These are phyloP conservation scores for Zalaria obscura DNA, from an alignment of 2,329 filamentous ascomycete species.

Conservation along the genomic window DNA sequence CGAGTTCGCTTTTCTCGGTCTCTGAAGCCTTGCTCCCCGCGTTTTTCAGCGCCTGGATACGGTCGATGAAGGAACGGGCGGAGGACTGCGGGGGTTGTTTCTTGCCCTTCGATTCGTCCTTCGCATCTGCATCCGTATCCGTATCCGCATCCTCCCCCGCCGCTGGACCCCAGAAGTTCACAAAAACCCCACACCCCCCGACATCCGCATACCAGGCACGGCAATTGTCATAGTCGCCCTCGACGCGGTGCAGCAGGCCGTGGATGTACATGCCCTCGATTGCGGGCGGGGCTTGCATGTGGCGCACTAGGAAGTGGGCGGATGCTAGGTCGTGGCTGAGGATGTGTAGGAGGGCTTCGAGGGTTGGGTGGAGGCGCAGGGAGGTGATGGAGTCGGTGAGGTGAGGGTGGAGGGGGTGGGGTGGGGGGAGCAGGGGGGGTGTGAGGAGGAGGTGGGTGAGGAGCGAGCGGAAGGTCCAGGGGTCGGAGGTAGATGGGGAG, in stretches of 20 bases:
- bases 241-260: constrained; percentile 35
- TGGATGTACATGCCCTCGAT: constrained; percentile 39
- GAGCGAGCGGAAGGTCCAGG: constrained; percentile 14
- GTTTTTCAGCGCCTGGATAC: constrained; percentile 20
- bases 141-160: constrained; percentile 1
- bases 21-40: constrained; percentile 13
- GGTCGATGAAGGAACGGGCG: constrained; percentile 23
- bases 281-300: constrained; percentile 36
- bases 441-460: constrained; percentile 15
- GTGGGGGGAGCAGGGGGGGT: constrained; percentile 14
- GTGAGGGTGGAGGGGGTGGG: constrained; percentile 10
- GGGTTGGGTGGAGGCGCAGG: constrained; percentile 16
- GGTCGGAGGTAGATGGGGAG: not conserved
- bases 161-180: too few relatives aligned
- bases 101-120: constrained; percentile 1
- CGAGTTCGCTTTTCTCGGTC: constrained; percentile 17
- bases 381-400: constrained; percentile 15
- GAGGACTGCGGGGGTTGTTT: constrained; percentile 8
- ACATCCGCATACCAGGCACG: constrained; percentile 33
- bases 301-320: constrained; percentile 38
- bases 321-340: constrained; percentile 35
- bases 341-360: constrained; percentile 37
- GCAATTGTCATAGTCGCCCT: constrained; percentile 36
- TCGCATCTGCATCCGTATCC: constrained; percentile 1
- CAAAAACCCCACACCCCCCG: constrained; percentile 12